These are phyloP conservation scores for Agrocybe chaxingu DNA, from an alignment of 768 basidiomycete species.

Conservation along the genomic window DNA sequence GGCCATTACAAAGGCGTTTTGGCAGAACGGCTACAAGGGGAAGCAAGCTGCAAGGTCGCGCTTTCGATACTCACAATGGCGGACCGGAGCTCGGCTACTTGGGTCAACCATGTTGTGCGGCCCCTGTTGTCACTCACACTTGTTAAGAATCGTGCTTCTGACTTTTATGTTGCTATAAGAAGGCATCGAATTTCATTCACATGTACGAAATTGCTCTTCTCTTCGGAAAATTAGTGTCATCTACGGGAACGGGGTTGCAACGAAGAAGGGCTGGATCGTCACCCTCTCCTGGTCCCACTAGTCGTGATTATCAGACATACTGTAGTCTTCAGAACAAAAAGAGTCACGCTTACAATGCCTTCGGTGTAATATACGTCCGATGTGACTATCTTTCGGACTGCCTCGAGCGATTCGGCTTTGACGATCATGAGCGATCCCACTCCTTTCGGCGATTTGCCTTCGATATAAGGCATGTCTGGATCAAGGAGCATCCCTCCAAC, in stretches of 20 bases:
- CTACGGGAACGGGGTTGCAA: slow-evolving; percentile 19
- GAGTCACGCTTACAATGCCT: slow-evolving; percentile 27
- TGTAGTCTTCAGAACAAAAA: neutral
- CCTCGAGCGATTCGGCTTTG: slow-evolving; percentile 48
- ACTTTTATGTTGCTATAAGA: too few relatives aligned
- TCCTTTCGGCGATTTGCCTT: slow-evolving; percentile 41
- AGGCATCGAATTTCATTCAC: too few relatives aligned
- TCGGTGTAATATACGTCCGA: slow-evolving; percentile 36
- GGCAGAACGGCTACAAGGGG: too few relatives aligned
- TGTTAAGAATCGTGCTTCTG: too few relatives aligned
- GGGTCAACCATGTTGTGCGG: neutral
- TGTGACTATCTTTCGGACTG: slow-evolving; percentile 35
- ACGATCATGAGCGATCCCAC: slow-evolving; percentile 55
- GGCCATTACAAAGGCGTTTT: slow-evolving; percentile 11
- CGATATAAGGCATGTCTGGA: slow-evolving; percentile 38
- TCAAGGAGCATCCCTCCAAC: slow-evolving; percentile 55
- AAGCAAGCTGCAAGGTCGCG: too few relatives aligned
- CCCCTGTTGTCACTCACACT: too few relatives aligned
- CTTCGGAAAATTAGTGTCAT: neutral
- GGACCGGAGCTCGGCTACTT: neutral
- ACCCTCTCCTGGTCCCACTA: slow-evolving; percentile 62
- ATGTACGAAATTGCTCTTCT: neutral
- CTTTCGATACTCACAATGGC: neutral
- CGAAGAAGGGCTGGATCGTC: slow-evolving; percentile 38
- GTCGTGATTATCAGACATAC: neutral